Base-by-base conservation (phyloP, 1,284 basidiomycete species). In the Microbotryomycetes sp. region DNA sequence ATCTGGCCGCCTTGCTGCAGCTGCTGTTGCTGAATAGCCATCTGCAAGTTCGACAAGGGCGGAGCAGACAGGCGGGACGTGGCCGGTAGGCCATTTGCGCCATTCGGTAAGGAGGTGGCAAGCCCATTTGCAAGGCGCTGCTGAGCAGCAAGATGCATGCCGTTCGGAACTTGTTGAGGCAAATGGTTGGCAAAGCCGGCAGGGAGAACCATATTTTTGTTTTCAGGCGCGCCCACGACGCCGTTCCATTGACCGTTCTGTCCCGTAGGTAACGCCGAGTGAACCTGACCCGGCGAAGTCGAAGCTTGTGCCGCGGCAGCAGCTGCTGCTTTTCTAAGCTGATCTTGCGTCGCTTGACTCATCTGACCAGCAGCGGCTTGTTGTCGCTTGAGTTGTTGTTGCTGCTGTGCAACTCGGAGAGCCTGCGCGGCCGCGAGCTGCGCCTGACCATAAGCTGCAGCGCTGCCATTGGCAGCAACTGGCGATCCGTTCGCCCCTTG, bases 51-150 rank as follows among this genome's bases (percentile, higher is more conserved):
- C 31, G 60, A 53, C 57, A 65, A 63, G 7, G 62, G 60, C 23
- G 62, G 52, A 2, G 56, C 59, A 5, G 65, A 64, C 28, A 69
- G 60, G 16, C 60, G 60, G 18, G 67, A 66, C 9, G 60, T 59
- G 1, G 66, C 64, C 21, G 64, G 66, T 16, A 66, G 23, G 21
- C 58, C 58, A 52, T 62, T 62, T 4, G 62, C 60, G 21, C 67
- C 67, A 35, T 53, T 56, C 16, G 54, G 56, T 15, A 26, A 52
- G n/a, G 57, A 46, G 24, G 21, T 54, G 30, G 51, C 31, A 35
- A 56, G 60, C 2, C 60, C 56, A 30, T 56, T 56, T 28, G 60
- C 56, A 18, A 53, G 52, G 15, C 52, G 56, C 13, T 51, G 47
- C 3, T 41, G 60, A n/a, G n/a, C n/a, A 26, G 52, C 51, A 11